These are phyloP conservation scores for Tribonema minus DNA, from an alignment of 108 stramenopile species.

Conservation along the genomic window DNA sequence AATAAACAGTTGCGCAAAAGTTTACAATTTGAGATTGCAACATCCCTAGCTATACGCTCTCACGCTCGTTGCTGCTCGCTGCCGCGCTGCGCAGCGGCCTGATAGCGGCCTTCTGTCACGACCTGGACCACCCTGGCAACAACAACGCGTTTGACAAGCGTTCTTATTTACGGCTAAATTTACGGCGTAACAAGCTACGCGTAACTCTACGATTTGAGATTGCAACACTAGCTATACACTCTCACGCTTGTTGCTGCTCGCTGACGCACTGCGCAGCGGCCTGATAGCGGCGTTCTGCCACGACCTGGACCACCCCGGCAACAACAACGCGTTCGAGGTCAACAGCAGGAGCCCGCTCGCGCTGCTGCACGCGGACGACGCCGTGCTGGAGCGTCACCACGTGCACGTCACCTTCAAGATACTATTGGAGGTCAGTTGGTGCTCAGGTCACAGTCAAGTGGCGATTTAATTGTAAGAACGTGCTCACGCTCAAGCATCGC, in stretches of 20 bases:
- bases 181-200: no score
- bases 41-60: no score
- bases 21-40: no score
- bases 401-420: background rate
- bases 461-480: background rate
- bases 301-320: constrained; percentile 53
- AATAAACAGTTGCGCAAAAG: no score
- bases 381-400: constrained; percentile 52
- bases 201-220: no score
- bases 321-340: constrained; percentile 46
- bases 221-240: background rate
- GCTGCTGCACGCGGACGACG: constrained; percentile 32
- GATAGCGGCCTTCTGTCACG: constrained; percentile 47
- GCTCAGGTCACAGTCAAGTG: no score
- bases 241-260: background rate
- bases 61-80: background rate
- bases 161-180: no score
- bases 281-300: constrained; percentile 46
- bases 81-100: constrained; percentile 3
- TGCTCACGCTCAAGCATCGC: no score
- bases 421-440: background rate
- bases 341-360: constrained; percentile 34
- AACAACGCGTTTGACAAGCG: background rate
- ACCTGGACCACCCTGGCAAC: constrained; percentile 49
- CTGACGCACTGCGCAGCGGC: background rate